Base-by-base conservation (phyloP, 257 asterid species). In the Penstemon davidsonii region DNA sequence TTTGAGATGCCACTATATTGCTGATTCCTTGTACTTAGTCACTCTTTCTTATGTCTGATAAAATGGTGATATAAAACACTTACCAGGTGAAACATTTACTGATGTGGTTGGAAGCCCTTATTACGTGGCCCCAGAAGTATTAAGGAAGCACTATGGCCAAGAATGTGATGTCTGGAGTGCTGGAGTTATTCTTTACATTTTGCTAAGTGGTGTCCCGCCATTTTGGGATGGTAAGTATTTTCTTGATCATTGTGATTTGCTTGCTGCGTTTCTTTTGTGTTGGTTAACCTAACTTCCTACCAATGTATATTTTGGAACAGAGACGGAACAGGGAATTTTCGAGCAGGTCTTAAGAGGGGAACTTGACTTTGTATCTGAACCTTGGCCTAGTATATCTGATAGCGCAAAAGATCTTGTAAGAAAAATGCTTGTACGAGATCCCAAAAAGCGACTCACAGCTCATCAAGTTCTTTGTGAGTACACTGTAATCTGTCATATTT, bases 391-490 rank as follows among this genome's bases (percentile, higher is more conserved):
- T 56, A 79, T 86, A 65, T 88, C 96, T 6, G 89, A 81, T 4
- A 82, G 90, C 58, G 93, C 93, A 10, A 88, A 88, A 71, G 96
- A 88, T 84, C 84, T 88, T 36, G 87, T 86, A 5, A 73, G 80
- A 68, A 73, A 60, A 80, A 88, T 88, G 93, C 96, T 88, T 15
- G 74, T 77, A 25, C 67, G 91, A 67, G 96, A 88, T 46, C 87
- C 89, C 8, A 84, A 71, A 65, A 78, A 80, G 73, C 83, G 96
- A 38, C 77, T 80, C 61, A 82, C 93, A 0, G 87, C 89, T 71
- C 87, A 88, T 75, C 86, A 88, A 88, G 93, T 86, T 79, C 96
- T 88, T 54, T 80, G 96, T 88, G 82, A 86, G 96, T 86, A 44
- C 15, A 50, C 43, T 60, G 37, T 68, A 60, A 49, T 49, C 62